Conservation (phyloP, 1,139 yeast genomes). For the Komagataea norvegica region DNA sequence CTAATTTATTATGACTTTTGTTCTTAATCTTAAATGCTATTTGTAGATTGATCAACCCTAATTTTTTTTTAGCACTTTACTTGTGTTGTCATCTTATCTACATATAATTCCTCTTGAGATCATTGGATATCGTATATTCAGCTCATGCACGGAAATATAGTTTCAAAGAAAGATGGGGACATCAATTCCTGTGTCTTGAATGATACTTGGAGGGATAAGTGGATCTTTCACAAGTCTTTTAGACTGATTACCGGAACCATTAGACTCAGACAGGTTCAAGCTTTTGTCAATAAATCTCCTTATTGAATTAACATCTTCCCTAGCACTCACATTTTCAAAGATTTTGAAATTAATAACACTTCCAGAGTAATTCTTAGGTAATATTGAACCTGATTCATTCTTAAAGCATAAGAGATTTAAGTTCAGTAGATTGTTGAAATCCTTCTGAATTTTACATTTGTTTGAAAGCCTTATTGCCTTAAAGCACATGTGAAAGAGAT, state of each 20-base stretch:
- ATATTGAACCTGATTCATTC: constrained; percentile 16
- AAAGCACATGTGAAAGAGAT: constrained; percentile 47
- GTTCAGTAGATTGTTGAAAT: constrained; percentile 36
- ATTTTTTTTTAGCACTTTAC: too few species aligned
- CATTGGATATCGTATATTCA: too few species aligned
- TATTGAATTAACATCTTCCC: constrained; percentile 19
- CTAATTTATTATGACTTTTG: too few species aligned
- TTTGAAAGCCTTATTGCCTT: constrained; percentile 53
- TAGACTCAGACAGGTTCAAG: constrained; percentile 1
- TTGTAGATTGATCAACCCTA: too few species aligned
- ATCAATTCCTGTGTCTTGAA: constrained; percentile 12
- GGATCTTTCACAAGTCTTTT: constrained; percentile 15
- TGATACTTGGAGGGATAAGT: constrained; percentile 7
- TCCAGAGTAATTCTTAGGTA: constrained; percentile 45
- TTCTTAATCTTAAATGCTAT: too few species aligned
- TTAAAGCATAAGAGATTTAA: constrained; percentile 31
- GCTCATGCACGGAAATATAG: too few species aligned
- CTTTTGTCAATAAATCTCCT: constrained; percentile 21
- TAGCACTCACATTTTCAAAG: constrained; percentile 40
- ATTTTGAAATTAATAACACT: constrained; percentile 59
- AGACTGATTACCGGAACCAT: constrained; percentile 13
- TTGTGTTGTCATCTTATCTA: too few species aligned
- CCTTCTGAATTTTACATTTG: constrained; percentile 58
- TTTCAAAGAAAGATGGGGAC: constrained; percentile 9
- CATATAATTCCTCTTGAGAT: too few species aligned